Evolutionary conservation across 2,329 filamentous ascomycete genomes (phyloP).

Genomic region (Pseudogymnoascus pannorum): DNA sequence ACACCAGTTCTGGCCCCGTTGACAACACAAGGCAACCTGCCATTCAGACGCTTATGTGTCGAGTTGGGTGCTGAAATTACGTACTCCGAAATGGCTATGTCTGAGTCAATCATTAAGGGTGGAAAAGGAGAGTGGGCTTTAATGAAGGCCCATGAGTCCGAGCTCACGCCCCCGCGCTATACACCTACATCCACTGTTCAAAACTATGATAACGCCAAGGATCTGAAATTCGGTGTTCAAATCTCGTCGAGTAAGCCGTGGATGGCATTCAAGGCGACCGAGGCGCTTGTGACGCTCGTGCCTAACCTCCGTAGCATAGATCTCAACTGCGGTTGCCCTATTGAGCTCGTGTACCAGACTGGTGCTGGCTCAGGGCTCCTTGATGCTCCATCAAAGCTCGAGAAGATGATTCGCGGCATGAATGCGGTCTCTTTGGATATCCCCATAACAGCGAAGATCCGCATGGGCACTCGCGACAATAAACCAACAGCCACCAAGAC

Average conservation of each 20-base stretch:
- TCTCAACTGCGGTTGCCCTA: slow-evolving; percentile 94
- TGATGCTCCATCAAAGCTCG: slow-evolving; percentile 79
- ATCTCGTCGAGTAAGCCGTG: slow-evolving; percentile 90
- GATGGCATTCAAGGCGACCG: slow-evolving; percentile 81
- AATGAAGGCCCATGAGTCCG: slow-evolving; percentile 83
- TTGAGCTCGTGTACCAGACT: slow-evolving; percentile 83
- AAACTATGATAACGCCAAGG: slow-evolving; percentile 73
- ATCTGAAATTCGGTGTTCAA: slow-evolving; percentile 85
- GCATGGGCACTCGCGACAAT: slow-evolving; percentile 78
- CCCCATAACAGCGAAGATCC: slow-evolving; percentile 90
- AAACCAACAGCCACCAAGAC: slow-evolving; percentile 73
- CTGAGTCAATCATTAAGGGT: slow-evolving; percentile 81
- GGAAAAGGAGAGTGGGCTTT: slow-evolving; percentile 90
- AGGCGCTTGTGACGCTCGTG: slow-evolving; percentile 67
- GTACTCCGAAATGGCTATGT: slow-evolving; percentile 98
- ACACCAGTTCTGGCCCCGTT: slow-evolving; percentile 90
- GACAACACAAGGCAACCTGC: slow-evolving; percentile 93
- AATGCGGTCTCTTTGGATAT: slow-evolving; percentile 84
- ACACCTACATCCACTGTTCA: slow-evolving; percentile 42
- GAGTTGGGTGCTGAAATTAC: slow-evolving; percentile 87
- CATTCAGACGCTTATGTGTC: slow-evolving; percentile 84
- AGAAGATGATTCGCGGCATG: slow-evolving; percentile 95
- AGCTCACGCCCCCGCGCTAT: slow-evolving; percentile 65
- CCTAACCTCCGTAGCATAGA: slow-evolving; percentile 86
- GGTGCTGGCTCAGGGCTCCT: slow-evolving; percentile 88